A percentile compares a stretch with the other conserved stretches of the same genome.
Conservation (phyloP, 2,329 filamentous ascomycete genomes). For the Diaporthe sp. region DNA sequence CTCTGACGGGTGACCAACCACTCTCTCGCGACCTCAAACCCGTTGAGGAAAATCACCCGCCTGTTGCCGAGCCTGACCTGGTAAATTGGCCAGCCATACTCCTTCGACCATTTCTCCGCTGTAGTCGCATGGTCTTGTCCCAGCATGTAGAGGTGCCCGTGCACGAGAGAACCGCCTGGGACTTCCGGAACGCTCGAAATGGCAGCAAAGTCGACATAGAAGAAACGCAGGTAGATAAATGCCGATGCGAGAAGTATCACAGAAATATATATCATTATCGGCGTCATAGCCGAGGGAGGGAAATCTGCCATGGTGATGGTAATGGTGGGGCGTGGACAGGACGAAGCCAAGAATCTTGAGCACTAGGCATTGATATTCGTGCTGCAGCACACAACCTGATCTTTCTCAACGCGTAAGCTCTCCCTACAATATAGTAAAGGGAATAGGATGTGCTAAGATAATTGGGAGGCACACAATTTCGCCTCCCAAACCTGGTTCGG, state of each 20-base stretch:
- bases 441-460: neutral
- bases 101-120: slow-evolving; percentile 19
- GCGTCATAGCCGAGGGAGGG: too few species aligned
- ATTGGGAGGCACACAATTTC: neutral
- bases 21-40: slow-evolving; percentile 30
- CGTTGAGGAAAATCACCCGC: slow-evolving; percentile 27
- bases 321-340: too few species aligned
- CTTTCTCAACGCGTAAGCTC: neutral
- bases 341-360: slow-evolving; percentile 1
- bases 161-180: slow-evolving; percentile 25
- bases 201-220: slow-evolving; percentile 25
- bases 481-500: neutral
- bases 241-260: neutral
- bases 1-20: slow-evolving; percentile 32
- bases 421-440: neutral
- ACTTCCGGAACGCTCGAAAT: slow-evolving; percentile 18
- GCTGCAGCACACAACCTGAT: neutral
- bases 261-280: neutral
- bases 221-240: slow-evolving; percentile 18
- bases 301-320: slow-evolving; percentile 12
- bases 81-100: slow-evolving; percentile 31
- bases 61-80: slow-evolving; percentile 33
- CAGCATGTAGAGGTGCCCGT: slow-evolving; percentile 31
- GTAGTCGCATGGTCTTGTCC: slow-evolving; percentile 34
- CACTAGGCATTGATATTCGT: neutral